phyloP scores from a whole-genome alignment of 192 early-diverging fungal species.

The Dimargaris cristalligena region DNA sequence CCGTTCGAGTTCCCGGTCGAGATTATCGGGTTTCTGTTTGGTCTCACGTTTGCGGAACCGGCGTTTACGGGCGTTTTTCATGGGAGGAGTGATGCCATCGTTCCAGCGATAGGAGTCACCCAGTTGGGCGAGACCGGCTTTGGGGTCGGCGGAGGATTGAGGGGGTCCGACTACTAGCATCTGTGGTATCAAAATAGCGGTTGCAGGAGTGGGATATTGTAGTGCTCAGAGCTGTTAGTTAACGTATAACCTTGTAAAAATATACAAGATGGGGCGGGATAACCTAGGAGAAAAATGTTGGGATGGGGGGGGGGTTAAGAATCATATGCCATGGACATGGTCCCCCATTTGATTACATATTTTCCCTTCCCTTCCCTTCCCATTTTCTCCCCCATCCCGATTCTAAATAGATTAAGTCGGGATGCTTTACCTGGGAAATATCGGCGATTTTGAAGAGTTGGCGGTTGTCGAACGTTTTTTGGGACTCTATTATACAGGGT shows the following conservation, averaged over 20 bases:
- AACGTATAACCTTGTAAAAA: background rate
- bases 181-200: no score
- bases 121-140: conserved; percentile 11
- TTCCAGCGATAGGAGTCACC: conserved; percentile 43
- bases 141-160: background rate
- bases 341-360: no score
- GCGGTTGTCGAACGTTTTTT: conserved; percentile 72
- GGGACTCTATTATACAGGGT: conserved; percentile 70
- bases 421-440: conserved; percentile 50
- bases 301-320: background rate
- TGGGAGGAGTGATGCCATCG: conserved; percentile 61
- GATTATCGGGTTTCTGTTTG: conserved; percentile 63
- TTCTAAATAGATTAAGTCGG: background rate
- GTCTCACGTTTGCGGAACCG: conserved; percentile 68
- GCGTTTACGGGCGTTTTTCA: conserved; percentile 56
- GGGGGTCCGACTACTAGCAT: conserved; percentile 33
- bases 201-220: background rate
- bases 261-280: background rate
- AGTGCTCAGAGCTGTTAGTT: background rate
- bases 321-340: no score
- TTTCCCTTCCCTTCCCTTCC: background rate
- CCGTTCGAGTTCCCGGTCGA: conserved; percentile 68
- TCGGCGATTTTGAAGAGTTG: conserved; percentile 76
- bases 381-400: no score
- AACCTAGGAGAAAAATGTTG: background rate